phyloP scores from a whole-genome alignment of 2,329 filamentous ascomycete genomes.

The Venturia asperata region DNA sequence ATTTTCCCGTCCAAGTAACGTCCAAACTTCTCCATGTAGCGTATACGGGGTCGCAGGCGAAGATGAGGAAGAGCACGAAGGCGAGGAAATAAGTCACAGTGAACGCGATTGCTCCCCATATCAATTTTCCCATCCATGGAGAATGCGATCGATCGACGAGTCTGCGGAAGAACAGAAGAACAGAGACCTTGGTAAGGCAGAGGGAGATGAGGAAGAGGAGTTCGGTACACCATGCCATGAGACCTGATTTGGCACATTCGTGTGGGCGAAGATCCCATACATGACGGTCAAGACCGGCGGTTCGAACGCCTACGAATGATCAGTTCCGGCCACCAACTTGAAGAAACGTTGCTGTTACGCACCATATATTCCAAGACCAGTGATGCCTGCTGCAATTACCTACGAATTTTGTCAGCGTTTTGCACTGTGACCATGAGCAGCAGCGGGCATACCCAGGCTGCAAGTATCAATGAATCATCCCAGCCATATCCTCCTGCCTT shows the following conservation, averaged over 20 bases:
- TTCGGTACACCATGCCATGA: constrained; percentile 22
- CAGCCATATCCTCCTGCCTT: constrained; percentile 15
- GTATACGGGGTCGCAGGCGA: constrained; percentile 27
- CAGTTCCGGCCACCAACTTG: neutral
- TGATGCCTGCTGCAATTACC: neutral
- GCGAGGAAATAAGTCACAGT: constrained; percentile 25
- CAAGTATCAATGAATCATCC: constrained; percentile 20
- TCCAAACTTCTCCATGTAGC: constrained; percentile 32
- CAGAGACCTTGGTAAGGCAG: constrained; percentile 28
- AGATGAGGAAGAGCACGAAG: constrained; percentile 26
- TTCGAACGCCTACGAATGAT: neutral
- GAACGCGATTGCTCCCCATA: constrained; percentile 26
- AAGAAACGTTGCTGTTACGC: neutral
- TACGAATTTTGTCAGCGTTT: neutral
- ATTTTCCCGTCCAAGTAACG: constrained; percentile 17
- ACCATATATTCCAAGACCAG: constrained; percentile 18
- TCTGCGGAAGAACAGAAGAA: constrained; percentile 28
- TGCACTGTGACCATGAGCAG: neutral
- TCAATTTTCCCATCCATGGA: constrained; percentile 21
- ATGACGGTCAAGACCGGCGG: constrained; percentile 16
- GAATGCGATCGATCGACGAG: constrained; percentile 25
- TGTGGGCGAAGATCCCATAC: constrained; percentile 16
- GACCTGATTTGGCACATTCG: neutral
- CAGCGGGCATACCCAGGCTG: constrained; percentile 16
- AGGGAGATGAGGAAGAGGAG: constrained; percentile 27